phyloP scores from a whole-genome alignment of 1,284 basidiomycete species.

The Cutaneotrichosporon cutaneum region DNA sequence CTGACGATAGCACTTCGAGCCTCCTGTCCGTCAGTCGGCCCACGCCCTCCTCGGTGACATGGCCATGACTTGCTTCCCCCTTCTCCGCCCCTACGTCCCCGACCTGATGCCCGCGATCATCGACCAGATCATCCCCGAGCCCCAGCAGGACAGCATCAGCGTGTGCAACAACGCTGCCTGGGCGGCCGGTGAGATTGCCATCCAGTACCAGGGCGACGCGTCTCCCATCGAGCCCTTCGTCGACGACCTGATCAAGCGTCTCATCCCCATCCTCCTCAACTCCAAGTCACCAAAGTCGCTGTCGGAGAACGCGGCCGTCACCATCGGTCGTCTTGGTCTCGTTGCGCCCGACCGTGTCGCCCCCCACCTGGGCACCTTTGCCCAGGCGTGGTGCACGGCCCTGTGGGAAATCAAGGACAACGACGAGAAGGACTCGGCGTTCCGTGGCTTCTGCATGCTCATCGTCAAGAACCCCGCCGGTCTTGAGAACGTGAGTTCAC shows the following conservation, averaged over 20 bases:
- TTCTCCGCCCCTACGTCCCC: slow-evolving; percentile 80
- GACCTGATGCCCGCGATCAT: slow-evolving; percentile 88
- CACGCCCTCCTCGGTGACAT: slow-evolving; percentile 97
- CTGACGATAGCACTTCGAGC: slow-evolving; percentile 72
- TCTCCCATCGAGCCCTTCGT: slow-evolving; percentile 77
- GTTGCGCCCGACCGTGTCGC: slow-evolving; percentile 87
- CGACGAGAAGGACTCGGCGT: slow-evolving; percentile 99
- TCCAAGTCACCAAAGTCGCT: slow-evolving; percentile 89
- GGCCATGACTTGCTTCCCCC: slow-evolving; percentile 81
- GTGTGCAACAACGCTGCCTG: slow-evolving; percentile 99
- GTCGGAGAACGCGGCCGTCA: slow-evolving; percentile 97
- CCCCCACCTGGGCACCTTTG: slow-evolving; percentile 84
- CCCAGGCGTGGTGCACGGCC: slow-evolving; percentile 94
- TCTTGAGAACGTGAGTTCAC: slow-evolving; percentile 69
- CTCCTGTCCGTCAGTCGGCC: slow-evolving; percentile 91
- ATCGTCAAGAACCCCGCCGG: slow-evolving; percentile 91
- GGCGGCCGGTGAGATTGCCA: slow-evolving; percentile 95
- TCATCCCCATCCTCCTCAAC: slow-evolving; percentile 88
- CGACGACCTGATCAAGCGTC: slow-evolving; percentile 75
- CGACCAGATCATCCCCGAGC: slow-evolving; percentile 69
- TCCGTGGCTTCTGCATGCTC: slow-evolving; percentile 93
- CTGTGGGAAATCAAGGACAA: slow-evolving; percentile 99
- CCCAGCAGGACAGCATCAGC: slow-evolving; percentile 69
- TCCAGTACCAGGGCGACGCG: slow-evolving; percentile 64
- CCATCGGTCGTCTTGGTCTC: slow-evolving; percentile 93